These are phyloP conservation scores for Penicillium samsonianum DNA, from an alignment of 495 filamentous ascomycete species.

Conservation along the genomic window DNA sequence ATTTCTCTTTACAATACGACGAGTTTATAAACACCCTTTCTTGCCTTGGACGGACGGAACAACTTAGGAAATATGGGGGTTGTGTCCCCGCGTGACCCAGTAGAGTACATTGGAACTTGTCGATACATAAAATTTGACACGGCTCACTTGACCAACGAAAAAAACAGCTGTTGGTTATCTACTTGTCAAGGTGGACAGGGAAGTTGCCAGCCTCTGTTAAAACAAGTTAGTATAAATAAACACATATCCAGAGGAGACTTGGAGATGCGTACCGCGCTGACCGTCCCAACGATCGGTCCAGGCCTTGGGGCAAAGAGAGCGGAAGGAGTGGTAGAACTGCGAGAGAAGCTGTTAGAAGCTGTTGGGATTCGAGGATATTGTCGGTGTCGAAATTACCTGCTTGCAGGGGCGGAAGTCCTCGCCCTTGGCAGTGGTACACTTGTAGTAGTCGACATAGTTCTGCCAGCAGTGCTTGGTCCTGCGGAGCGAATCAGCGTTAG, in stretches of 20 bases:
- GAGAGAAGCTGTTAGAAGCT: conserved; percentile 8
- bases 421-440: conserved; percentile 97
- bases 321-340: conserved; percentile 93
- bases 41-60: conserved; percentile 19
- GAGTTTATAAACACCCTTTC: conserved; percentile 40
- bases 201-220: conserved; percentile 84
- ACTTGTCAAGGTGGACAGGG: conserved; percentile 59
- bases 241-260: conserved; percentile 19
- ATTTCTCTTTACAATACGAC: conserved; percentile 29
- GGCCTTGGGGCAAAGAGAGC: conserved; percentile 91
- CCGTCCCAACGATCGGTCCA: conserved; percentile 97
- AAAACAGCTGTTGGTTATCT: conserved; percentile 27
- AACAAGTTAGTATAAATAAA: conserved; percentile 18
- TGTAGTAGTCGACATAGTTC: conserved; percentile 99
- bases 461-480: conserved; percentile 93
- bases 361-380: neutral
- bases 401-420: conserved; percentile 98
- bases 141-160: conserved; percentile 27
- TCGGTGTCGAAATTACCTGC: conserved; percentile 62
- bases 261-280: conserved; percentile 77
- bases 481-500: conserved; percentile 15
- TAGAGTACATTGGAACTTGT: conserved; percentile 49
- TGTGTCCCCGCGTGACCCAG: conserved; percentile 40
- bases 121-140: conserved; percentile 40
- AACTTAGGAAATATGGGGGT: conserved; percentile 27